Conservation (phyloP, 768 basidiomycete species). For the Naganishia onofrii region DNA sequence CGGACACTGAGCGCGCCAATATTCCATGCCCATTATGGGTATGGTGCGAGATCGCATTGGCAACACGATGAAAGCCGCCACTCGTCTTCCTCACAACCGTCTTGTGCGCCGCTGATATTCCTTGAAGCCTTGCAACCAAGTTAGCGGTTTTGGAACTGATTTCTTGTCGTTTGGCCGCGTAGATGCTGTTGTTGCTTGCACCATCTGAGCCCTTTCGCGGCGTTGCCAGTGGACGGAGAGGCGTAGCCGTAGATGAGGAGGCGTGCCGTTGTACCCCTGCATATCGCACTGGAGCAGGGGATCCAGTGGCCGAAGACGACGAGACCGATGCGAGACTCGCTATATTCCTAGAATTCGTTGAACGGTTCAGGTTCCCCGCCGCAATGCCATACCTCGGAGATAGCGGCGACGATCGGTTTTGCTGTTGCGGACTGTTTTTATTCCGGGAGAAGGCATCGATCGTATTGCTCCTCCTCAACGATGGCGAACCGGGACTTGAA, state of each 20-base stretch:
- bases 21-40: not conserved
- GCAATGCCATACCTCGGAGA: not conserved
- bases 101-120: conserved; percentile 7
- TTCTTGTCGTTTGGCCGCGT: conserved; percentile 18
- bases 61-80: conserved; percentile 13
- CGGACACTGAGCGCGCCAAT: conserved; percentile 1
- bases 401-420: not conserved
- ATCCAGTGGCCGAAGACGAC: not conserved
- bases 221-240: not conserved
- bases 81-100: conserved; percentile 20
- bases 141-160: conserved; percentile 17
- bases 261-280: not conserved
- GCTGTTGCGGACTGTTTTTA: conserved; percentile 10
- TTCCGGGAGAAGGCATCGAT: conserved; percentile 2
- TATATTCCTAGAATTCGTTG: conserved; percentile 16
- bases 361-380: conserved; percentile 6
- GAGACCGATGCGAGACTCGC: not conserved
- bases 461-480: conserved; percentile 4
- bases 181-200: not conserved
- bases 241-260: not conserved
- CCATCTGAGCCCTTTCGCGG: not conserved
- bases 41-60: conserved; percentile 9
- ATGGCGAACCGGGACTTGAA: conserved; percentile 12
- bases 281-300: not conserved
- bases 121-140: conserved; percentile 10